These are phyloP conservation scores for Cunninghamia lanceolata DNA, from an alignment of 75 land plant genomes.

Conservation along the genomic window DNA sequence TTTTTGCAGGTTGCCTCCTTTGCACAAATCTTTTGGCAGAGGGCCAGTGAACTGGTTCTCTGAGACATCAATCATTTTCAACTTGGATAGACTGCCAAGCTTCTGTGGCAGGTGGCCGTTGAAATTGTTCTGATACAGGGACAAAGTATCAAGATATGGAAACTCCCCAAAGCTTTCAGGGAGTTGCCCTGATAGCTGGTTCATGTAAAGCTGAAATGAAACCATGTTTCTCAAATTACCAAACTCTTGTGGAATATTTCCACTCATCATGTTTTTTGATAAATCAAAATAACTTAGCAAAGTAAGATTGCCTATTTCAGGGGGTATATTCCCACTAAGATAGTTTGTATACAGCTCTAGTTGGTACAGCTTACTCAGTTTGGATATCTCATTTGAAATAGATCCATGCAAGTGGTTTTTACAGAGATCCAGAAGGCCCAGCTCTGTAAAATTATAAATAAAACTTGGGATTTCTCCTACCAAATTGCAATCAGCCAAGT, in stretches of 20 bases:
- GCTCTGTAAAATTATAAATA: slow-evolving; percentile 58
- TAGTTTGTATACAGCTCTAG: slow-evolving; percentile 58
- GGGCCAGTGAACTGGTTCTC: slow-evolving; percentile 58
- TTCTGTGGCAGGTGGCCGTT: slow-evolving; percentile 55
- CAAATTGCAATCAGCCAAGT: slow-evolving; percentile 50
- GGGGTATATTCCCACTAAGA: slow-evolving; percentile 59
- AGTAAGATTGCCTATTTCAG: slow-evolving; percentile 67
- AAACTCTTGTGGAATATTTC: slow-evolving; percentile 55
- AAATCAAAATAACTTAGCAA: slow-evolving; percentile 51
- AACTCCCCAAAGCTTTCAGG: slow-evolving; percentile 32
- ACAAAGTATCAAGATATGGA: slow-evolving; percentile 16
- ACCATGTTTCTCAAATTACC: slow-evolving; percentile 22
- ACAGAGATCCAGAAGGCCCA: slow-evolving; percentile 49
- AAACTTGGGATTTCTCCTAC: slow-evolving; percentile 61
- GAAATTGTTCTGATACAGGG: slow-evolving; percentile 56
- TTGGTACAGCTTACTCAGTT: slow-evolving; percentile 39
- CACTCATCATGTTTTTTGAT: slow-evolving; percentile 53
- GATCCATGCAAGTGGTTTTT: slow-evolving; percentile 47
- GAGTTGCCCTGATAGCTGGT: slow-evolving; percentile 48
- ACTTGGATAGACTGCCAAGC: slow-evolving; percentile 48
- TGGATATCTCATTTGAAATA: slow-evolving; percentile 59
- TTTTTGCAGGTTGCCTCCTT: slow-evolving; percentile 48
- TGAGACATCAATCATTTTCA: slow-evolving; percentile 64
- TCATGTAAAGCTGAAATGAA: slow-evolving; percentile 51
- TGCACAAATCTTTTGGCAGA: slow-evolving; percentile 49